Evolutionary conservation across 192 early-diverging fungal species (phyloP), one percentile per base, ranked within the genome.

Genomic region (Rhizoclosmatium sp.): DNA sequence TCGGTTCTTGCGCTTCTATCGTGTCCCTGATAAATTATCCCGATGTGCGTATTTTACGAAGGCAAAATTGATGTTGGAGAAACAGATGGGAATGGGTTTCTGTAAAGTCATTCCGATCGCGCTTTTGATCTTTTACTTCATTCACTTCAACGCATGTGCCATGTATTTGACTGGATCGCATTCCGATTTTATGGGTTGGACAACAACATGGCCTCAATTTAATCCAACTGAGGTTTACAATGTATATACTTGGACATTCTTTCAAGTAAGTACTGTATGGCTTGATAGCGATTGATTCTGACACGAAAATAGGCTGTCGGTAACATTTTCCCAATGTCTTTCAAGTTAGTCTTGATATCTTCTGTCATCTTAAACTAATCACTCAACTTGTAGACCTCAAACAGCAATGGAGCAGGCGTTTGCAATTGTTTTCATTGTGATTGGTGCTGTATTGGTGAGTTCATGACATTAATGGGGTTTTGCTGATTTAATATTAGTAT

Each of bases 101-200:
- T 72, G 44, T 4, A 75, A 56, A 31, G 56, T 85, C 7, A 64
- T 81, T 39, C 41, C 74, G 19, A 75, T 85, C 47, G 74, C 51
- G 19, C 58, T 51, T 12, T 4, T 47, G 51, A 58, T 85, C 45
- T 58, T 49, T n/a, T 62, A 64, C 23, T 85, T 73, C 58, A 61
- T 85, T 40, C 84, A 85, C 65, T 74, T 85, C 40, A 71, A 85
- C 47, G 85, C 80, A n/a, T 85, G 84, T 65, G 23, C 71, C 1
- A 67, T 79, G 16, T 84, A 78, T 47, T 59, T 84, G 47, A n/a
- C 71, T 31, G 82, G 82, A 21, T 14, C 56, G 19, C 7, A 78
- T 19, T 31, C 19, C 19, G 67, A 49, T 3, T 84, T 70, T 51
- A 51, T 65, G 31, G 65, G 66, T 21, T 85, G 84, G 84, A 54